Percentiles rank a stretch among this genome's conserved stretches.
Conservation (phyloP, 2,329 filamentous ascomycete species). For the Teratosphaeriaceae sp. region DNA sequence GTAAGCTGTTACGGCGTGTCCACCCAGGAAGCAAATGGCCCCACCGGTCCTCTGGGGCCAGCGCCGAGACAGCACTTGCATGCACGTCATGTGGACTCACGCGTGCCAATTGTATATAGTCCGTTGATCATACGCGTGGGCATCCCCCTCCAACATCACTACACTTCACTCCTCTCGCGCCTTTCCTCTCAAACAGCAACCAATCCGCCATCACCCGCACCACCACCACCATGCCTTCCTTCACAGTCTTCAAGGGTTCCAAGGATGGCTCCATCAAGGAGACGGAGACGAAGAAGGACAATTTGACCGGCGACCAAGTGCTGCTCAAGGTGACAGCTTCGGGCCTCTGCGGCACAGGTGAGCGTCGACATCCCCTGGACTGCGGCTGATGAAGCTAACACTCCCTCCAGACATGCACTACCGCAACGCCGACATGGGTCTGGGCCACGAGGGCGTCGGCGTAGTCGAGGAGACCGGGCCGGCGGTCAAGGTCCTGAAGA, state of each 20-base stretch:
- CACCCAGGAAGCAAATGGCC: too few relatives aligned
- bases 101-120: too few relatives aligned
- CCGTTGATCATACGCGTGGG: too few relatives aligned
- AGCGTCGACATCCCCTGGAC: background rate
- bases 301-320: constrained; percentile 49
- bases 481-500: constrained; percentile 40
- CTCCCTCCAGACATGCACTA: constrained; percentile 33
- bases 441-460: constrained; percentile 52
- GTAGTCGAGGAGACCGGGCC: constrained; percentile 44
- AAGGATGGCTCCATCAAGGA: constrained; percentile 51
- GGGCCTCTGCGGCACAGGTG: constrained; percentile 56
- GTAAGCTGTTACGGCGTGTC: too few relatives aligned
- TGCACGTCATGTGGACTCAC: too few relatives aligned
- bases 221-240: constrained; percentile 31
- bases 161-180: too few relatives aligned
- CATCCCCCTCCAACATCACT: too few relatives aligned
- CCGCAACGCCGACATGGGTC: constrained; percentile 36
- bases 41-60: too few relatives aligned
- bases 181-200: too few relatives aligned
- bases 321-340: constrained; percentile 59
- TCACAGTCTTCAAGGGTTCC: constrained; percentile 59
- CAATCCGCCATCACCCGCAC: too few relatives aligned
- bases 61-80: too few relatives aligned
- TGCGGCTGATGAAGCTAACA: too few relatives aligned
- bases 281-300: constrained; percentile 40